phyloP scores from a whole-genome alignment of 306 rosid genomes.

The Quillaja saponaria region DNA sequence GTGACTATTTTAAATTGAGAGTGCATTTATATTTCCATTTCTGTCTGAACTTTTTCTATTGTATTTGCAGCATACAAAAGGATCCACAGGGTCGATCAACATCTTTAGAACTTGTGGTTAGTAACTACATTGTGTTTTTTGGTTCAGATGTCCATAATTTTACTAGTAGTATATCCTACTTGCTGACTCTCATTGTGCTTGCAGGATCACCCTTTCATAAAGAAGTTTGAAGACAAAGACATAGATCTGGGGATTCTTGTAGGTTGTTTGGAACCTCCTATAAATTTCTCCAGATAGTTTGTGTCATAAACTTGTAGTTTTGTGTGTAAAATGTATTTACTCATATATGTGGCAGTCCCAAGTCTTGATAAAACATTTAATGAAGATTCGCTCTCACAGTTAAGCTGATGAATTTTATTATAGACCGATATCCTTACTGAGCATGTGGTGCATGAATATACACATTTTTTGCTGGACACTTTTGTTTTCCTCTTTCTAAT shows the following conservation, averaged over 20 bases:
- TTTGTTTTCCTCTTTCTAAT: too few species aligned
- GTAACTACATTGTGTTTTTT: slow-evolving; percentile 32
- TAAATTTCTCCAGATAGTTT: slow-evolving; percentile 68
- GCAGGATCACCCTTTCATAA: slow-evolving; percentile 91
- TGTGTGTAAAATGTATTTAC: slow-evolving; percentile 29
- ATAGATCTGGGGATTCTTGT: slow-evolving; percentile 88
- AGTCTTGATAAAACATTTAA: slow-evolving; percentile 35
- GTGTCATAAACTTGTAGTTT: slow-evolving; percentile 18
- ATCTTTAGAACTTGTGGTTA: slow-evolving; percentile 88
- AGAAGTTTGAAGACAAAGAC: slow-evolving; percentile 94
- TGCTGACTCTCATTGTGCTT: slow-evolving; percentile 30
- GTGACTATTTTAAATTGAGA: too few species aligned
- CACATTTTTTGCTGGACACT: too few species aligned
- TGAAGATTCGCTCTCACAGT: slow-evolving; percentile 10
- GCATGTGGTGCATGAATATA: too few species aligned
- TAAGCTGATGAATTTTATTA: slow-evolving; percentile 25
- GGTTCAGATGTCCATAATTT: slow-evolving; percentile 4
- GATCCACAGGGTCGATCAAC: slow-evolving; percentile 72
- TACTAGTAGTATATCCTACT: background rate
- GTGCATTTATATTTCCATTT: background rate
- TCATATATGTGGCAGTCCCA: slow-evolving; percentile 24
- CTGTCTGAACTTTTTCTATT: slow-evolving; percentile 29
- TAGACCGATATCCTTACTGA: slow-evolving; percentile 19
- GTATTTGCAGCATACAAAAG: slow-evolving; percentile 81
- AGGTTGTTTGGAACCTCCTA: slow-evolving; percentile 89